Conservation (phyloP, 2,329 filamentous ascomycete species). For the Sarocladiaceae sp. region DNA sequence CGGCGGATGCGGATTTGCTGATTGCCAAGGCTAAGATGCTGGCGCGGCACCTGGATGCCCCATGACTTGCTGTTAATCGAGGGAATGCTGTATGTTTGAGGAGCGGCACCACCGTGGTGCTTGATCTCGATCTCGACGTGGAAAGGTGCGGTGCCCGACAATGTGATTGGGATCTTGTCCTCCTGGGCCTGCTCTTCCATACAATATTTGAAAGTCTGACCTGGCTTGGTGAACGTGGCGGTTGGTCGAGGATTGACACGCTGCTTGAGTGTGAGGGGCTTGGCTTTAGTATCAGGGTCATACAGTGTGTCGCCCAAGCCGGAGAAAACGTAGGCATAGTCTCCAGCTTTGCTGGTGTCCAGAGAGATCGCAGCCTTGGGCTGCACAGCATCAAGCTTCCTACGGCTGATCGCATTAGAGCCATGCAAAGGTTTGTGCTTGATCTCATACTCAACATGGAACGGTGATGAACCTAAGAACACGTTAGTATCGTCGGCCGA, state of each 20-base stretch:
- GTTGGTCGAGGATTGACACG: conserved; percentile 79
- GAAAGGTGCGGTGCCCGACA: conserved; percentile 84
- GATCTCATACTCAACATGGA: conserved; percentile 76
- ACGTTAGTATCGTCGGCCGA: conserved; percentile 23
- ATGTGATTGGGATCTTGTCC: conserved; percentile 80
- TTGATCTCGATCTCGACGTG: conserved; percentile 89
- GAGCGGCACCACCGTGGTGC: conserved; percentile 75
- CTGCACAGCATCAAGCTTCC: conserved; percentile 72
- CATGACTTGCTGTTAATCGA: conserved; percentile 73
- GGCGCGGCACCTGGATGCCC: conserved; percentile 78
- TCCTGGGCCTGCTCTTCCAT: conserved; percentile 76
- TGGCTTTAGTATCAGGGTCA: conserved; percentile 64
- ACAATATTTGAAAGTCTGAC: conserved; percentile 94
- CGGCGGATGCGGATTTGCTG: conserved; percentile 87
- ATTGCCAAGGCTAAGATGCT: conserved; percentile 80
- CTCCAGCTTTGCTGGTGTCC: conserved; percentile 78
- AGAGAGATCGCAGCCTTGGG: conserved; percentile 75
- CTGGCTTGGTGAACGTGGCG: conserved; percentile 77
- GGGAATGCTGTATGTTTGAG: conserved; percentile 77
- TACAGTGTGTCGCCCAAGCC: conserved; percentile 85
- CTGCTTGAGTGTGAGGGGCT: conserved; percentile 70
- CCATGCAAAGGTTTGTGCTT: conserved; percentile 66
- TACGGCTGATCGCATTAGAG: conserved; percentile 59
- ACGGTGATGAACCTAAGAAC: conserved; percentile 67
- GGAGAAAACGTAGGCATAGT: conserved; percentile 82